A percentile compares a stretch with the other conserved stretches of the same genome.
These are phyloP conservation scores for Dichotomopilus funicola DNA, from an alignment of 2,329 filamentous ascomycete genomes.

Conservation along the genomic window DNA sequence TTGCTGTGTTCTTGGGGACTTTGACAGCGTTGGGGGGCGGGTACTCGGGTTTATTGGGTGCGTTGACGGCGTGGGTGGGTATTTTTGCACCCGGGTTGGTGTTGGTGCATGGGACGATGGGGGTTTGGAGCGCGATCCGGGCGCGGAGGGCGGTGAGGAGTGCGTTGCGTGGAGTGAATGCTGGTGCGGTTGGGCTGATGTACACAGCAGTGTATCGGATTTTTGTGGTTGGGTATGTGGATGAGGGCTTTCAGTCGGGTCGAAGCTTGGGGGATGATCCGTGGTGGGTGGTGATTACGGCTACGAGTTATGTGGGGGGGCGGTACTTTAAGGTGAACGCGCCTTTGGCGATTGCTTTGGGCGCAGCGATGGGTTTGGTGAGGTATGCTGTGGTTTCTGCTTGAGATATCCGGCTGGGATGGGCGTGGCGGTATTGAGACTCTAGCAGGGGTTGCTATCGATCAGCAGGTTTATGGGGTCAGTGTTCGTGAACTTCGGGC, in stretches of 20 bases:
- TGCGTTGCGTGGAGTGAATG: conserved; percentile 50
- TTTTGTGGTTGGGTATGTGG: conserved; percentile 54
- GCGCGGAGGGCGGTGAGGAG: conserved; percentile 41
- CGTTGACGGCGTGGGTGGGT: conserved; percentile 44
- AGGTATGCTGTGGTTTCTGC: conserved; percentile 38
- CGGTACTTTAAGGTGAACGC: conserved; percentile 42
- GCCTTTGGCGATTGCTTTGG: conserved; percentile 38
- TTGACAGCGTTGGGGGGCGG: conserved; percentile 39
- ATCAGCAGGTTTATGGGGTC: no score
- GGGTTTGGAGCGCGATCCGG: conserved; percentile 48
- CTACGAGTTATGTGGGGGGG: conserved; percentile 38
- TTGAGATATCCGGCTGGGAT: not conserved
- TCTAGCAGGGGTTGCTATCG: no score
- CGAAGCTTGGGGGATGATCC: conserved; percentile 51
- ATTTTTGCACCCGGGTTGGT: conserved; percentile 48
- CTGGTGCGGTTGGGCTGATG: conserved; percentile 53
- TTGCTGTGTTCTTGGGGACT: conserved; percentile 51
- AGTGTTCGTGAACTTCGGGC: no score
- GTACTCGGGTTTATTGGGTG: conserved; percentile 37
- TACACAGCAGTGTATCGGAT: conserved; percentile 59
- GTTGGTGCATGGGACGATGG: conserved; percentile 45
- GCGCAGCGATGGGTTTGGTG: conserved; percentile 40
- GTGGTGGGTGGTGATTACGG: conserved; percentile 58
- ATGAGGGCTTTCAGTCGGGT: conserved; percentile 40
- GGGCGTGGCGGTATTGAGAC: no score